Conservation (phyloP, 805 yeast genomes). For the Naumovozyma baii region DNA sequence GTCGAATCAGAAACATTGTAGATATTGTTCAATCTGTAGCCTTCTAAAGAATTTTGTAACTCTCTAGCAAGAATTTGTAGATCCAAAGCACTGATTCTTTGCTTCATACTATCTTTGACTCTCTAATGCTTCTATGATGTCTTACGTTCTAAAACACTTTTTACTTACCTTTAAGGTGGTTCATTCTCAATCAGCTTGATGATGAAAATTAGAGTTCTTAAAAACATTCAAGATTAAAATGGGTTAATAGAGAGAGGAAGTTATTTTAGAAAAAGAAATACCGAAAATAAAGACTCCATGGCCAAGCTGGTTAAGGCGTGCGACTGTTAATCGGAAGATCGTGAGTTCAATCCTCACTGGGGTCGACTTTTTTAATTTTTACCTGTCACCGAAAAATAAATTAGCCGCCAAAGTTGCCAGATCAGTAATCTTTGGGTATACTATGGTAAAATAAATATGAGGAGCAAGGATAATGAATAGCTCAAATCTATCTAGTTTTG, state of each 20-base stretch:
- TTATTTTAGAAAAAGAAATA: too few relatives aligned
- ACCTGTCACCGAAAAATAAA: too few relatives aligned
- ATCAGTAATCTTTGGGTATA: not conserved
- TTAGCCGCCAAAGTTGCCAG: too few relatives aligned
- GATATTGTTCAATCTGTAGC: constrained; percentile 71
- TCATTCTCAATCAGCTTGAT: not conserved
- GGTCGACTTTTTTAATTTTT: constrained; percentile 38
- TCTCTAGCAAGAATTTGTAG: constrained; percentile 63
- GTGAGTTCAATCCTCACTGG: constrained; percentile 52
- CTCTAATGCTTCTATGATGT: too few relatives aligned
- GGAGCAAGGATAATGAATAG: constrained; percentile 5
- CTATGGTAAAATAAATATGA: not conserved
- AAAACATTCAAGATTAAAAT: too few relatives aligned
- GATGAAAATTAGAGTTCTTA: too few relatives aligned
- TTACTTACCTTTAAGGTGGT: too few relatives aligned
- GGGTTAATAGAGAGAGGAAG: too few relatives aligned
- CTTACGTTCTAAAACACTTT: too few relatives aligned
- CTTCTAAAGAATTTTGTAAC: constrained; percentile 44
- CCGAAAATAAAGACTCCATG: constrained; percentile 34
- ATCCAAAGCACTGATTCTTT: constrained; percentile 79
- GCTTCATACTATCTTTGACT: too few relatives aligned
- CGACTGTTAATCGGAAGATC: constrained; percentile 59
- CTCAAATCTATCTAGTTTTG: constrained; percentile 11
- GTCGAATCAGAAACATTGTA: constrained; percentile 67
- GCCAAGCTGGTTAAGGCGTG: constrained; percentile 57